These are phyloP conservation scores for Backusella psychrophila DNA, from an alignment of 192 early-diverging fungal genomes.

Conservation along the genomic window DNA sequence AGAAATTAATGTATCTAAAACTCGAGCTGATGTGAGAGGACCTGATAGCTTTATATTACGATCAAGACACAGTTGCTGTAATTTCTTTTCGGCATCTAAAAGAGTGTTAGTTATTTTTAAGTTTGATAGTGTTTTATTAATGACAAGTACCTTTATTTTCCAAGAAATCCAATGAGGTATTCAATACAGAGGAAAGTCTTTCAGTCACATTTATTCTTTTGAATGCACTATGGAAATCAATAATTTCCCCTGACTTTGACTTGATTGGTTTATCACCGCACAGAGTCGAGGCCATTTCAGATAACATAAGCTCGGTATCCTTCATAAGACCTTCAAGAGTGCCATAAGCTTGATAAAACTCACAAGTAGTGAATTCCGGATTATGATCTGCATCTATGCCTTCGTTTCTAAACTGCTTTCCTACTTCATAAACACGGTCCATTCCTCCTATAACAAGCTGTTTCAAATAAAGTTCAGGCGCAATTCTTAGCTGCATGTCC, in stretches of 20 bases:
- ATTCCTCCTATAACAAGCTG: constrained; percentile 85
- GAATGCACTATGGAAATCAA: constrained; percentile 59
- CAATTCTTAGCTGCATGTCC: constrained; percentile 74
- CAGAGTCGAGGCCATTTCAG: constrained; percentile 37
- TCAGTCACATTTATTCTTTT: constrained; percentile 56
- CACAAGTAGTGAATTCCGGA: constrained; percentile 90
- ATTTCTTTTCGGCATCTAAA: constrained; percentile 26
- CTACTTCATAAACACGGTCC: constrained; percentile 85
- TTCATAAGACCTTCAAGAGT: constrained; percentile 65
- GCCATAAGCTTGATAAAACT: constrained; percentile 83
- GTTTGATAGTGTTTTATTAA: neutral
- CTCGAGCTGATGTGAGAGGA: constrained; percentile 63
- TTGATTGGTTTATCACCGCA: constrained; percentile 24
- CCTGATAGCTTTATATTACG: constrained; percentile 36
- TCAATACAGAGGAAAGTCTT: constrained; percentile 39
- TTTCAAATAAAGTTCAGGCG: constrained; percentile 86
- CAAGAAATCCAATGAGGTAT: constrained; percentile 41
- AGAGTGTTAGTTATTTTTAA: neutral
- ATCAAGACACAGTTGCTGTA: constrained; percentile 34
- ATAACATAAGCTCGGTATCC: constrained; percentile 69
- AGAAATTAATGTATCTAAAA: constrained; percentile 74
- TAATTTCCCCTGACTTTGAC: constrained; percentile 10
- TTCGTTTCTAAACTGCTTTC: constrained; percentile 91
- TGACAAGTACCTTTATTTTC: constrained; percentile 26
- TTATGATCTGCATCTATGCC: constrained; percentile 87